Evolutionary conservation across 768 basidiomycete species (phyloP).

Genomic region (Boletales sp.): DNA sequence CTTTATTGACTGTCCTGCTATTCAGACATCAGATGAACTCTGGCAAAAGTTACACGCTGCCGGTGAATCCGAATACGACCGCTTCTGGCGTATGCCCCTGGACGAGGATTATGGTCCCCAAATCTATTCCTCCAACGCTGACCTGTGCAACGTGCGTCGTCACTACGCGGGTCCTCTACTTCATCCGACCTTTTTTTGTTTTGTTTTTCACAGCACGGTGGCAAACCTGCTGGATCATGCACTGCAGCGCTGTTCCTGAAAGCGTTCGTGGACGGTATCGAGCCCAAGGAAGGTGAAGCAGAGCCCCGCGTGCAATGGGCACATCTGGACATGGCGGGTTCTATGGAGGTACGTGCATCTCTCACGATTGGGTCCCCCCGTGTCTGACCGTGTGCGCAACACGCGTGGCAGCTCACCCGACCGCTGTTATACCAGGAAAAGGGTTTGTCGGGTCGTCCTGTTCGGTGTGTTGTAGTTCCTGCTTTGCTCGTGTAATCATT

Average conservation of each 20-base stretch:
- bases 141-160: slow-evolving; percentile 59
- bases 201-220: slow-evolving; percentile 52
- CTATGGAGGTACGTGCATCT: slow-evolving; percentile 57
- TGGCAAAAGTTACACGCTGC: slow-evolving; percentile 69
- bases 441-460: slow-evolving; percentile 79
- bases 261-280: slow-evolving; percentile 73
- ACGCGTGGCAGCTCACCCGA: slow-evolving; percentile 41
- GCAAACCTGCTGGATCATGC: slow-evolving; percentile 64
- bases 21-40: slow-evolving; percentile 66
- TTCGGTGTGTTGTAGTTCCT: slow-evolving; percentile 48
- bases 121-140: slow-evolving; percentile 75
- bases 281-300: slow-evolving; percentile 53
- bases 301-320: slow-evolving; percentile 71
- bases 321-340: slow-evolving; percentile 80
- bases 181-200: slow-evolving; percentile 2
- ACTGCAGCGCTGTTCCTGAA: slow-evolving; percentile 89
- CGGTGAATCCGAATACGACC: slow-evolving; percentile 72
- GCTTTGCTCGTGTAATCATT: background rate
- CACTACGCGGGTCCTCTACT: background rate
- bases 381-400: background rate
- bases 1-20: background rate
- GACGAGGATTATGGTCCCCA: slow-evolving; percentile 77
- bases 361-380: too few relatives aligned
- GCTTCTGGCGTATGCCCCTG: slow-evolving; percentile 89
- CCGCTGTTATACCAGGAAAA: slow-evolving; percentile 60